phyloP scores from a whole-genome alignment of 768 basidiomycete species.

The Suillus alpinus region DNA sequence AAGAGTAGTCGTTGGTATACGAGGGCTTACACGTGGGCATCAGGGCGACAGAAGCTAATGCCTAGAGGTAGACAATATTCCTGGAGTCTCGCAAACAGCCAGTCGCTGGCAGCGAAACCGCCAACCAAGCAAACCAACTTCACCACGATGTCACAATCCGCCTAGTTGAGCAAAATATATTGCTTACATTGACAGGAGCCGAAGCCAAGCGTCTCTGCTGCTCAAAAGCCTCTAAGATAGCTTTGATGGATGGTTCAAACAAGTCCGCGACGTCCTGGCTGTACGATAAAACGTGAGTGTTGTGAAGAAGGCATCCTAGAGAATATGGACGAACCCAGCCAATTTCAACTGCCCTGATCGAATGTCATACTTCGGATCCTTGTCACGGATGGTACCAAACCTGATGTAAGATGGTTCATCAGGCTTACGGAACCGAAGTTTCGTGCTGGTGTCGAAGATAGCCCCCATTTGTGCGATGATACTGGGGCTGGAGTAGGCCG shows the following conservation, averaged over 20 bases:
- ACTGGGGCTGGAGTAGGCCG: slow-evolving; percentile 25
- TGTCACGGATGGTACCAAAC: slow-evolving; percentile 37
- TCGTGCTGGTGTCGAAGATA: slow-evolving; percentile 35
- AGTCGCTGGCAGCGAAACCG: slow-evolving; percentile 48
- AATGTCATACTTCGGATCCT: slow-evolving; percentile 34
- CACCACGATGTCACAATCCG: background rate
- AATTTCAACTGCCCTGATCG: slow-evolving; percentile 36
- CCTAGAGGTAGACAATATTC: slow-evolving; percentile 32
- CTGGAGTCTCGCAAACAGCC: slow-evolving; percentile 41
- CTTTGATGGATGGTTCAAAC: slow-evolving; percentile 43
- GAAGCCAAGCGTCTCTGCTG: slow-evolving; percentile 22
- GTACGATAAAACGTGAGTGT: background rate
- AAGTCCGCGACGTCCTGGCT: slow-evolving; percentile 37
- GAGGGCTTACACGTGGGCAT: slow-evolving; percentile 45
- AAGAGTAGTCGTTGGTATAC: background rate
- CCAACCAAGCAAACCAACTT: slow-evolving; percentile 49
- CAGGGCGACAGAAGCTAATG: slow-evolving; percentile 44
- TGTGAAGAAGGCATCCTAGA: background rate
- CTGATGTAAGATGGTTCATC: slow-evolving; percentile 34
- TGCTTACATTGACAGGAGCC: slow-evolving; percentile 27
- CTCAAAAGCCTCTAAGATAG: slow-evolving; percentile 32
- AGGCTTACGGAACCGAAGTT: slow-evolving; percentile 37
- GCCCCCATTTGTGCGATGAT: slow-evolving; percentile 32
- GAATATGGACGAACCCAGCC: slow-evolving; percentile 28
- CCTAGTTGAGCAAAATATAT: background rate